Evolutionary conservation across 1,284 basidiomycete genomes (phyloP).

Genomic region (Puccinia horiana): DNA sequence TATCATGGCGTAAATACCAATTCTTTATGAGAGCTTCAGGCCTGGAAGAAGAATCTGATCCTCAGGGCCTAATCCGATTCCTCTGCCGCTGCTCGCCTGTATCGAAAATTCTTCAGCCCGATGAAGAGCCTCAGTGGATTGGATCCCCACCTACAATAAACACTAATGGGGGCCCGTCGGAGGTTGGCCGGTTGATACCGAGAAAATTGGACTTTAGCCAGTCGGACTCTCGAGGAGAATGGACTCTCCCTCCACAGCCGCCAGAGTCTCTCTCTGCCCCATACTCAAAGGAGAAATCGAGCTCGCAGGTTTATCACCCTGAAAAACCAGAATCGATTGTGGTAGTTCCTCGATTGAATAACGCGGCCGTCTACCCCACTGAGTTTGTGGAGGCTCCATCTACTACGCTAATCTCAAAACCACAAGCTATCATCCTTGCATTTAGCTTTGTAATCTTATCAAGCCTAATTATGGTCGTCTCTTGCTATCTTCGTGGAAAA

Average conservation of each 20-base stretch:
- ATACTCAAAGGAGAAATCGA: constrained; percentile 1
- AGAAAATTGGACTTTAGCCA: neutral
- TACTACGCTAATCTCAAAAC: constrained; percentile 2
- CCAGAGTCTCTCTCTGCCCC: neutral
- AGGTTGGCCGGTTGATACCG: neutral
- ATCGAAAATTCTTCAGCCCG: neutral
- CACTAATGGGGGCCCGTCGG: neutral
- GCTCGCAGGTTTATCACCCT: neutral
- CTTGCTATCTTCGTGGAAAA: neutral
- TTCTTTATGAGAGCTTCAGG: neutral
- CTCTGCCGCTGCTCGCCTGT: neutral
- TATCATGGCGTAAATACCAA: constrained; percentile 18
- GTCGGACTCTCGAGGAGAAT: neutral
- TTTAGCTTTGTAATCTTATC: neutral
- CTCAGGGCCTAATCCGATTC: neutral
- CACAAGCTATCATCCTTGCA: constrained; percentile 8
- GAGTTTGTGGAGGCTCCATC: neutral
- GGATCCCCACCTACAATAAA: neutral
- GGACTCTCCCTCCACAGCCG: neutral
- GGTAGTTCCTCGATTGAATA: constrained; percentile 6
- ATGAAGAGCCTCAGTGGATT: neutral
- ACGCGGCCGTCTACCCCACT: neutral
- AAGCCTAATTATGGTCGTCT: neutral
- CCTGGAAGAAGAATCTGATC: neutral
- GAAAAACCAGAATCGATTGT: neutral